Percentiles rank a stretch among this genome's conserved stretches.
These are phyloP conservation scores for Zygotorulaspora chibaensis DNA, from an alignment of 805 yeast genomes.

Conservation along the genomic window DNA sequence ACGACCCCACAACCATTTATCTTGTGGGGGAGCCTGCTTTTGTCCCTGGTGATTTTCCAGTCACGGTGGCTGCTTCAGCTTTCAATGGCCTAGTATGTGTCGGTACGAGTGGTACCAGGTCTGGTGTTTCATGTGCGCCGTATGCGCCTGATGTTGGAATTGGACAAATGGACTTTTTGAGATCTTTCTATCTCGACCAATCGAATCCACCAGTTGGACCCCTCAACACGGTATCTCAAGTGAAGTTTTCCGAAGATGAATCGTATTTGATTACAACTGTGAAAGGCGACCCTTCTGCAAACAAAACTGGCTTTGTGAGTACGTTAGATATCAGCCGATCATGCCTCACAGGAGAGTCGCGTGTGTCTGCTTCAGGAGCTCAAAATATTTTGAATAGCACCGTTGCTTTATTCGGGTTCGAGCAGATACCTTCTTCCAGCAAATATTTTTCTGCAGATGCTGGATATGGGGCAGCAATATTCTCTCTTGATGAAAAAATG, in stretches of 20 bases:
- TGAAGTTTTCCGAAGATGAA: conserved; percentile 7
- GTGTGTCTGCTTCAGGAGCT: too few relatives aligned
- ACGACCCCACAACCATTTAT: conserved; percentile 7
- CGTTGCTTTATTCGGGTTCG: conserved; percentile 9
- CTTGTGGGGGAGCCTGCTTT: conserved; percentile 5
- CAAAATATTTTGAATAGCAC: conserved; percentile 4
- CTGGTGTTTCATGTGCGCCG: conserved; percentile 11
- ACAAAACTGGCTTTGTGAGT: conserved; percentile 8
- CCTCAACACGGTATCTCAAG: conserved; percentile 8
- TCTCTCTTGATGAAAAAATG: conserved; percentile 5
- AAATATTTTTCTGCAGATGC: conserved; percentile 8
- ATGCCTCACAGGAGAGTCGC: too few relatives aligned
- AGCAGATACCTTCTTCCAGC: conserved; percentile 7
- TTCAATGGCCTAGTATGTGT: conserved; percentile 9
- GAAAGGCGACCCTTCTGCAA: conserved; percentile 6
- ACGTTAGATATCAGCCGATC: too few relatives aligned
- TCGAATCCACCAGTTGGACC: conserved; percentile 6
- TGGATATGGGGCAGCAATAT: conserved; percentile 7
- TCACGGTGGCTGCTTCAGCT: conserved; percentile 7
- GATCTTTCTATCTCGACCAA: conserved; percentile 5
- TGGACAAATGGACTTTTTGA: conserved; percentile 11
- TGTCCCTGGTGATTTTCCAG: conserved; percentile 10
- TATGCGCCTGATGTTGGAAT: conserved; percentile 9
- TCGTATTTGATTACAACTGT: conserved; percentile 7
- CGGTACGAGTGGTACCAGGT: conserved; percentile 7